Percentiles rank a stretch among this genome's conserved stretches.
phyloP scores from a whole-genome alignment of 495 filamentous ascomycete genomes.

The Penicillium samsonianum region DNA sequence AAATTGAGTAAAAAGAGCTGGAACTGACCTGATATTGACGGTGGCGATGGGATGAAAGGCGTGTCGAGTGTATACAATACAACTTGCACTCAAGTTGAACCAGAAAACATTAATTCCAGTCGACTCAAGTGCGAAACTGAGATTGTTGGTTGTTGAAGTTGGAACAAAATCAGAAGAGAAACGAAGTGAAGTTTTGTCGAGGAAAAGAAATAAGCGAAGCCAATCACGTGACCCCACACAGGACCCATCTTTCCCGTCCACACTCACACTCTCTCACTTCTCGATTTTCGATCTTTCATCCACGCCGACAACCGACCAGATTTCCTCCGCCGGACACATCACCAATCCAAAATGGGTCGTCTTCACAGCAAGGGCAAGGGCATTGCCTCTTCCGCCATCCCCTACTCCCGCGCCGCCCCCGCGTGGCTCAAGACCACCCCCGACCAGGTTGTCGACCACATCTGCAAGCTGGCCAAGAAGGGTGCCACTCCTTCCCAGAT shows the following conservation, averaged over 20 bases:
- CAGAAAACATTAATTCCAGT: constrained; percentile 8
- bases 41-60: neutral
- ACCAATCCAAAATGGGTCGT: constrained; percentile 79
- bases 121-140: neutral
- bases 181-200: constrained; percentile 11
- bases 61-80: neutral
- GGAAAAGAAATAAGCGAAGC: constrained; percentile 24
- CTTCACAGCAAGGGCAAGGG: constrained; percentile 99
- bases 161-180: constrained; percentile 10
- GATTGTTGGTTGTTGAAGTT: constrained; percentile 6
- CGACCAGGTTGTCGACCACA: constrained; percentile 94
- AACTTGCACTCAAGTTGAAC: neutral
- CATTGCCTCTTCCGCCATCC: constrained; percentile 90
- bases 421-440: constrained; percentile 91
- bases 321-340: constrained; percentile 33
- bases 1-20: constrained; percentile 1
- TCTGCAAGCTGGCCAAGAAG: constrained; percentile 98
- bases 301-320: constrained; percentile 45
- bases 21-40: constrained; percentile 34
- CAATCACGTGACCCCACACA: constrained; percentile 33
- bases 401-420: constrained; percentile 90
- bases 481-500: constrained; percentile 97
- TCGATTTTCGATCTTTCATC: constrained; percentile 29
- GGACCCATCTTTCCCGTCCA: constrained; percentile 8
- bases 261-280: constrained; percentile 12